Evolutionary conservation across 768 basidiomycete species (phyloP), one percentile per base, ranked within the genome.

Genomic region (Mycena vulgaris): DNA sequence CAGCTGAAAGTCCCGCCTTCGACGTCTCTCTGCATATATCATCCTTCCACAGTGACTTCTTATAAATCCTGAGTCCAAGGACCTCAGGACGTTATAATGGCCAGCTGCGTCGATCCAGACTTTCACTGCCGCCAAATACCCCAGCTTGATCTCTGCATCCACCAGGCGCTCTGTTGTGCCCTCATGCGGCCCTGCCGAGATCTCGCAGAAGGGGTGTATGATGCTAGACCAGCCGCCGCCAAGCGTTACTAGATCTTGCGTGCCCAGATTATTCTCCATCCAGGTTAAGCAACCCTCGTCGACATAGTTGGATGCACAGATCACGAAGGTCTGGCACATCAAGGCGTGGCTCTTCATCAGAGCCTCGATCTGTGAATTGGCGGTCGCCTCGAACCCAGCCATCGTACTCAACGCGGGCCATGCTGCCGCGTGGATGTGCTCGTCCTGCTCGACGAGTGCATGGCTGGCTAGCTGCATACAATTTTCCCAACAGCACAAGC

Each of bases 161-260:
- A 70, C 56, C 5, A 66, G n/a, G 13, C 45, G 49, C 58, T 70
- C 69, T 23, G 51, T 60, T 28, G 47, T 64, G 21, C 58, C 51
- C n/a, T 53, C 56, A 19, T 66, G 59, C 27, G 69, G 69, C 10
- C 69, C 69, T 8, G 69, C 69, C 58, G 66, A 61, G 23, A 59
- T 9, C 19, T 21, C 11, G 52, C 69, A 66, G 9, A 70, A 70
- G n/a, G 63, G 69, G 52, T 70, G 64, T 7, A 70, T 33, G 35
- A 70, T 51, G 19, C 39, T 47, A 11, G 69, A 70, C 69, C 64
- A 66, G 31, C 69, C 63, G 8, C 69, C 63, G 13, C 69, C 69
- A 58, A 81, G 75, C 39, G 75, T 77, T 42, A 89, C 82, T 5
- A 86, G 72, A 3, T 81, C 73, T 65, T 80, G 74, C 16, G 81